Evolutionary conservation across 2,329 filamentous ascomycete species (phyloP).

Genomic region (Fusarium abutilonis): DNA sequence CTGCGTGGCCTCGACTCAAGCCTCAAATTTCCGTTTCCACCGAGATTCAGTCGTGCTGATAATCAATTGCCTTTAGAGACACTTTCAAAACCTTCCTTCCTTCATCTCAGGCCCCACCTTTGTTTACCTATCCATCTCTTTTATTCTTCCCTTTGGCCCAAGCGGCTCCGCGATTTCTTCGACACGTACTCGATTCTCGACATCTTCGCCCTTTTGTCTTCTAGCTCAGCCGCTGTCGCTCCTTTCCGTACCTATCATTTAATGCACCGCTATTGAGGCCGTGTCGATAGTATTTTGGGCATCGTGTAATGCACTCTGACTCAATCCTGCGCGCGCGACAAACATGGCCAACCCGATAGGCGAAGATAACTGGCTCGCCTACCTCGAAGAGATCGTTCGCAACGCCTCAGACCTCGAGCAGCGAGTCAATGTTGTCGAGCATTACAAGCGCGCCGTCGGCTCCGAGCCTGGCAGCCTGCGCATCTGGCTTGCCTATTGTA

Average conservation of each 20-base stretch:
- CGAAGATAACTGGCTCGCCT: slow-evolving; percentile 81
- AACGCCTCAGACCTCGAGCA: slow-evolving; percentile 70
- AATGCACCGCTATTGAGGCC: slow-evolving; percentile 30
- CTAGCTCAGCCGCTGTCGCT: slow-evolving; percentile 8
- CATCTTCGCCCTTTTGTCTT: neutral
- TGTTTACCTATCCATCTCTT: neutral
- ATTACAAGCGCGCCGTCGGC: slow-evolving; percentile 74
- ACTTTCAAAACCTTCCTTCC: slow-evolving; percentile 1
- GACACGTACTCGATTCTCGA: slow-evolving; percentile 35
- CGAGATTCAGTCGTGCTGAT: slow-evolving; percentile 7
- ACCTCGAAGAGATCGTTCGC: slow-evolving; percentile 76
- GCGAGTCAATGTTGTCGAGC: slow-evolving; percentile 75
- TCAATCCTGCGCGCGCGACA: slow-evolving; percentile 30
- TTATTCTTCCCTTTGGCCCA: slow-evolving; percentile 9
- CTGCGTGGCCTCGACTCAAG: slow-evolving; percentile 13
- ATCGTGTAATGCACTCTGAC: slow-evolving; percentile 42
- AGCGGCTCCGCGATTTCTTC: slow-evolving; percentile 31
- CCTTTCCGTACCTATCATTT: neutral
- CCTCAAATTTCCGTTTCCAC: slow-evolving; percentile 20
- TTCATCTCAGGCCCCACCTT: neutral
- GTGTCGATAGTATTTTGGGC: slow-evolving; percentile 3
- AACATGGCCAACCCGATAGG: slow-evolving; percentile 70
- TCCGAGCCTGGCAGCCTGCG: slow-evolving; percentile 79
- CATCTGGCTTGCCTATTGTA: slow-evolving; percentile 81
- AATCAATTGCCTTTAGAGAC: neutral